Evolutionary conservation across 352 stramenopile genomes (phyloP).

Genomic region (Phytophthora chlamydospora): DNA sequence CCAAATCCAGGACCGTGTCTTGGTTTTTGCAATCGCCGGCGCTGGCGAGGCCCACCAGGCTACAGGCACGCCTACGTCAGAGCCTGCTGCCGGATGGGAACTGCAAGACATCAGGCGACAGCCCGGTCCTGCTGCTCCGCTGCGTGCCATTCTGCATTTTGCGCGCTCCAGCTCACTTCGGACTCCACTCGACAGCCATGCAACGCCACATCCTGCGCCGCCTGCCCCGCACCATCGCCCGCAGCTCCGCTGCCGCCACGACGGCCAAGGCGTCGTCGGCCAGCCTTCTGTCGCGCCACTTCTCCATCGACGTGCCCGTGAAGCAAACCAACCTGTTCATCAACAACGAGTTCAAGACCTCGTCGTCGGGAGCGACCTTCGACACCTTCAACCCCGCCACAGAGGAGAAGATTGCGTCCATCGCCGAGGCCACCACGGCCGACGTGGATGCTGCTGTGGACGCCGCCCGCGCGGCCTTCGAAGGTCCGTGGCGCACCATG

Average conservation of each 20-base stretch:
- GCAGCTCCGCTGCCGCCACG: constrained; percentile 15
- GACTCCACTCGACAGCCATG: constrained; percentile 33
- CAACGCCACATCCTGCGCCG: constrained; percentile 52
- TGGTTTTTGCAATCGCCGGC: constrained; percentile 8
- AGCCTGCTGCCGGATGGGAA: constrained; percentile 15
- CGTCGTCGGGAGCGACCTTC: constrained; percentile 70
- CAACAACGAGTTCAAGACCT: constrained; percentile 82
- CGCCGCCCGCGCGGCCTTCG: constrained; percentile 68
- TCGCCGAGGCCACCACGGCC: constrained; percentile 56
- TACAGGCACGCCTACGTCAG: constrained; percentile 9
- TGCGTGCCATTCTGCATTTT: constrained; percentile 32
- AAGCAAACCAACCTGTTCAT: constrained; percentile 86
- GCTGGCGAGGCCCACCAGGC: background rate
- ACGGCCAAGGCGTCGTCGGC: constrained; percentile 21
- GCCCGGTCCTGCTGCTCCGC: background rate
- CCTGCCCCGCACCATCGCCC: constrained; percentile 31
- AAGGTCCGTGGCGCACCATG: constrained; percentile 68
- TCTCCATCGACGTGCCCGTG: constrained; percentile 41
- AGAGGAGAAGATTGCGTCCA: constrained; percentile 70
- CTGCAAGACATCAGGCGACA: constrained; percentile 9
- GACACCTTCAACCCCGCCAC: constrained; percentile 78
- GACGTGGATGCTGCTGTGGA: constrained; percentile 77
- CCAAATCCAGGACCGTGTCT: background rate
- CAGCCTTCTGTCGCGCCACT: constrained; percentile 31
- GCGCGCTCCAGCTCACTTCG: constrained; percentile 12